Evolutionary conservation across 805 yeast genomes (phyloP).

Genomic region (Candida maris): DNA sequence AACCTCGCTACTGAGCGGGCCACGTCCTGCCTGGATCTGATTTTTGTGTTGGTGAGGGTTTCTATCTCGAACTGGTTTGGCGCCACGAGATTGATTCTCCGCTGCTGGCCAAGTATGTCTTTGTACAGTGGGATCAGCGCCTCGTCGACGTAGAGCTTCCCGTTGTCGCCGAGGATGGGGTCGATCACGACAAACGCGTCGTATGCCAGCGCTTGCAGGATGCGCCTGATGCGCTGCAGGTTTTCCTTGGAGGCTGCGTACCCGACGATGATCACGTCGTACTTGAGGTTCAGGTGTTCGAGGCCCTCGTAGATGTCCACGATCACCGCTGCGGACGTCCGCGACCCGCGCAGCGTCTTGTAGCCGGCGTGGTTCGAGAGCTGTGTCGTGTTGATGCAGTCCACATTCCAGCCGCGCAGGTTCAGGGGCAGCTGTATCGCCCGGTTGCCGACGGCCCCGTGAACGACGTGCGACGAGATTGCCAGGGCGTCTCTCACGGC

Average conservation of each 20-base stretch:
- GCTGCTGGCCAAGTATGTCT: slow-evolving; percentile 39
- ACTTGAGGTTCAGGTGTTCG: slow-evolving; percentile 42
- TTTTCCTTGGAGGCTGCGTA: slow-evolving; percentile 66
- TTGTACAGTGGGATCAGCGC: slow-evolving; percentile 51
- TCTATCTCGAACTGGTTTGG: slow-evolving; percentile 80
- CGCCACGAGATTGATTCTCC: slow-evolving; percentile 47
- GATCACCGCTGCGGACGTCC: slow-evolving; percentile 44
- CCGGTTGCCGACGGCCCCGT: slow-evolving; percentile 92
- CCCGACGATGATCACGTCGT: slow-evolving; percentile 73
- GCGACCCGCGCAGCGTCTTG: slow-evolving; percentile 59
- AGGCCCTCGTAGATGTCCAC: slow-evolving; percentile 54
- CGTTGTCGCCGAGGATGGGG: slow-evolving; percentile 92
- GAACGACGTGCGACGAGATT: slow-evolving; percentile 88
- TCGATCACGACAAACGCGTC: slow-evolving; percentile 65
- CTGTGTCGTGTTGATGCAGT: slow-evolving; percentile 81
- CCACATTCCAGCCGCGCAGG: slow-evolving; percentile 88
- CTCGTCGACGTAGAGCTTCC: slow-evolving; percentile 68
- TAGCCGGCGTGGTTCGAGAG: slow-evolving; percentile 93
- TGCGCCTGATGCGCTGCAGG: slow-evolving; percentile 43
- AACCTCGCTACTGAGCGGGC: slow-evolving; percentile 39
- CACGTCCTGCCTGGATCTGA: slow-evolving; percentile 37
- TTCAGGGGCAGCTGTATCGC: slow-evolving; percentile 92
- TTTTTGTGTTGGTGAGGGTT: slow-evolving; percentile 44
- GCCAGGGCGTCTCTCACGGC: slow-evolving; percentile 39
- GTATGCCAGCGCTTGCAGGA: slow-evolving; percentile 18